phyloP scores from a whole-genome alignment of 2,329 filamentous ascomycete genomes.

The Cladosporium velox region DNA sequence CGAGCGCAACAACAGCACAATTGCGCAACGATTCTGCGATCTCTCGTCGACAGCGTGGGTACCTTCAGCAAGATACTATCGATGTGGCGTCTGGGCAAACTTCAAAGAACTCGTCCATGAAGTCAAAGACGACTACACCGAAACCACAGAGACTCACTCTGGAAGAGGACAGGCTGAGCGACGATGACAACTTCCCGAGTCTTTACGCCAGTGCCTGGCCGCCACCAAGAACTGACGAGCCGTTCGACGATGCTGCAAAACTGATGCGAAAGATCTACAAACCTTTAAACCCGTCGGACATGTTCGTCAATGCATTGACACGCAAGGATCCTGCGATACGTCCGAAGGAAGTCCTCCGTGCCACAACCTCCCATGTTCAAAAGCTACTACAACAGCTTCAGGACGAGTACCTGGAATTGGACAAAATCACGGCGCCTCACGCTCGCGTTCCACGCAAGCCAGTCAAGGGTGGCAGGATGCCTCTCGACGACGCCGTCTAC shows the following conservation, averaged over 20 bases:
- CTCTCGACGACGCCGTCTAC: conserved; percentile 50
- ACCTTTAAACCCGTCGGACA: conserved; percentile 46
- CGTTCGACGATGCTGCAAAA: conserved; percentile 42
- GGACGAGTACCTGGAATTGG: conserved; percentile 60
- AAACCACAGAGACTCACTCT: conserved; percentile 34
- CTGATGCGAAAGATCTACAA: conserved; percentile 44
- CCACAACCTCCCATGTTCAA: conserved; percentile 57
- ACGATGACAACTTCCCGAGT: conserved; percentile 33
- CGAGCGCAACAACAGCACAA: background rate
- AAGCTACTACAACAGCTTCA: conserved; percentile 57
- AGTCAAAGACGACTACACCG: conserved; percentile 35
- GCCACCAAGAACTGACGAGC: conserved; percentile 28
- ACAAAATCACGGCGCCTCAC: conserved; percentile 55
- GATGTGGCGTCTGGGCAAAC: conserved; percentile 8
- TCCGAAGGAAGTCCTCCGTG: conserved; percentile 56
- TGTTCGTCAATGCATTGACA: conserved; percentile 46
- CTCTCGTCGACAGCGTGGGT: conserved; percentile 3
- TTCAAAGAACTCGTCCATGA: conserved; percentile 15
- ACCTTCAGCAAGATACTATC: background rate
- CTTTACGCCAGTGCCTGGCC: conserved; percentile 32
- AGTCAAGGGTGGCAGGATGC: conserved; percentile 50
- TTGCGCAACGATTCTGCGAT: background rate
- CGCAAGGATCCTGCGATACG: conserved; percentile 46
- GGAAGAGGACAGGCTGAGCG: conserved; percentile 37
- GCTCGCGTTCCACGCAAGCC: conserved; percentile 55